Conservation (phyloP, 163 green algal genomes). For the Prototheca wickerhamii region DNA sequence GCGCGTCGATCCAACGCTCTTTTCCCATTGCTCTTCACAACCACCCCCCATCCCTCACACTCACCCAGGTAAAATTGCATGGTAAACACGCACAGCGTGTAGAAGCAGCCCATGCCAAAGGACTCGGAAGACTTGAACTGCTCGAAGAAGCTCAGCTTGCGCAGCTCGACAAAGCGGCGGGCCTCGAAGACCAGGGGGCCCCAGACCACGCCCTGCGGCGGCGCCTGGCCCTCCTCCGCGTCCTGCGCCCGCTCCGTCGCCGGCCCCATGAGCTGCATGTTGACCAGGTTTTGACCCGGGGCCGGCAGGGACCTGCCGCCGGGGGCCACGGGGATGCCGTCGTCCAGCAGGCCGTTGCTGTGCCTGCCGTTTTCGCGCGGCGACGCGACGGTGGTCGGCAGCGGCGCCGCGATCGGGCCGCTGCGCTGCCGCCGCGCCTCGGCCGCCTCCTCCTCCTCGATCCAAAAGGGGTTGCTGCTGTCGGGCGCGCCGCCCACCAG, state of each 20-base stretch:
- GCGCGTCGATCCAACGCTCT: not conserved
- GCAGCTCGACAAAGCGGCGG: slow-evolving; percentile 51
- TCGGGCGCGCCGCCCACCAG: not conserved
- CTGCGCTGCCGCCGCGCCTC: not conserved
- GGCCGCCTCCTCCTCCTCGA: not conserved
- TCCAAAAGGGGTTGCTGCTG: slow-evolving; percentile 17
- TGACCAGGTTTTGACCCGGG: too few species aligned
- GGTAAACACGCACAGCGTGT: slow-evolving; percentile 58
- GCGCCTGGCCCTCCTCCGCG: not conserved
- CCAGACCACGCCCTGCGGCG: slow-evolving; percentile 8
- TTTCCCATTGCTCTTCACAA: not conserved
- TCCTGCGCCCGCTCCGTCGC: not conserved
- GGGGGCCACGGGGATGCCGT: too few species aligned
- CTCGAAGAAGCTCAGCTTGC: slow-evolving; percentile 44
- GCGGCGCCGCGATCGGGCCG: too few species aligned
- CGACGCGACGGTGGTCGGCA: too few species aligned
- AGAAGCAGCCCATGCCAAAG: slow-evolving; percentile 54
- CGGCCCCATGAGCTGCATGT: too few species aligned
- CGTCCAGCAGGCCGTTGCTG: too few species aligned
- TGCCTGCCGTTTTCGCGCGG: not conserved
- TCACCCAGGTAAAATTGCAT: slow-evolving; percentile 56
- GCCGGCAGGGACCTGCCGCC: too few species aligned
- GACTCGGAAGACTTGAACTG: slow-evolving; percentile 46
- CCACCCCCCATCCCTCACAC: not conserved
- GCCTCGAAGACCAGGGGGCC: slow-evolving; percentile 47